These are phyloP conservation scores for Fusarium guadeloupense DNA, from an alignment of 2,329 filamentous ascomycete species.

Conservation along the genomic window DNA sequence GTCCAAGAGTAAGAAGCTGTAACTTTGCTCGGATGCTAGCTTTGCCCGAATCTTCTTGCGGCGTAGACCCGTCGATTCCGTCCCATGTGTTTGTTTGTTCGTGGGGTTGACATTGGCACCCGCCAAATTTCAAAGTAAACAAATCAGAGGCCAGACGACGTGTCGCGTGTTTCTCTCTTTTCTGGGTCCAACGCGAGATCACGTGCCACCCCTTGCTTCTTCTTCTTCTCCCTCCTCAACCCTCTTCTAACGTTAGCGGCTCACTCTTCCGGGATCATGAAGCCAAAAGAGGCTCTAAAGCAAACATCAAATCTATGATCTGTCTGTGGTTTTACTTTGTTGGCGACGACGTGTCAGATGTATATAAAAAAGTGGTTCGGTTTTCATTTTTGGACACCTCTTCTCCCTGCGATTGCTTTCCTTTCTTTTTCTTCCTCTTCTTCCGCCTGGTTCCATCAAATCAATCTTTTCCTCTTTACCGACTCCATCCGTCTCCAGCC, in stretches of 20 bases:
- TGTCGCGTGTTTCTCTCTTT: slow-evolving; percentile 31
- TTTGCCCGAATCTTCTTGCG: not conserved
- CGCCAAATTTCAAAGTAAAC: slow-evolving; percentile 39
- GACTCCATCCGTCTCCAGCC: slow-evolving; percentile 16
- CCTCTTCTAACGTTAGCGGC: slow-evolving; percentile 21
- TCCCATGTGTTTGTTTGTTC: not conserved
- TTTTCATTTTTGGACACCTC: slow-evolving; percentile 21
- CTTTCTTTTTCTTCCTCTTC: slow-evolving; percentile 15
- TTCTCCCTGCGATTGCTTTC: slow-evolving; percentile 16
- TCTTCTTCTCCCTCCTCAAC: slow-evolving; percentile 2
- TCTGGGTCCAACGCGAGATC: slow-evolving; percentile 30
- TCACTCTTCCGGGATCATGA: slow-evolving; percentile 19
- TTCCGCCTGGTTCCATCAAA: not conserved
- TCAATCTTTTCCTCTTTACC: slow-evolving; percentile 12
- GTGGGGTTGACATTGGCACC: slow-evolving; percentile 37
- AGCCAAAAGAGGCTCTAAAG: slow-evolving; percentile 18
- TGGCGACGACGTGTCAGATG: slow-evolving; percentile 25
- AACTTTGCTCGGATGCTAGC: slow-evolving; percentile 1
- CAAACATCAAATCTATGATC: slow-evolving; percentile 30
- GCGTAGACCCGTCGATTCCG: slow-evolving; percentile 18
- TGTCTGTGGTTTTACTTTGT: slow-evolving; percentile 29
- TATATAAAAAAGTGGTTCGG: slow-evolving; percentile 10
- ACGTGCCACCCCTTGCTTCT: slow-evolving; percentile 26
- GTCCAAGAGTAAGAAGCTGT: slow-evolving; percentile 24
- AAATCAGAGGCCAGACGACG: slow-evolving; percentile 23